phyloP scores from a whole-genome alignment of 1,139 yeast species.

The Protomyces gravidus region DNA sequence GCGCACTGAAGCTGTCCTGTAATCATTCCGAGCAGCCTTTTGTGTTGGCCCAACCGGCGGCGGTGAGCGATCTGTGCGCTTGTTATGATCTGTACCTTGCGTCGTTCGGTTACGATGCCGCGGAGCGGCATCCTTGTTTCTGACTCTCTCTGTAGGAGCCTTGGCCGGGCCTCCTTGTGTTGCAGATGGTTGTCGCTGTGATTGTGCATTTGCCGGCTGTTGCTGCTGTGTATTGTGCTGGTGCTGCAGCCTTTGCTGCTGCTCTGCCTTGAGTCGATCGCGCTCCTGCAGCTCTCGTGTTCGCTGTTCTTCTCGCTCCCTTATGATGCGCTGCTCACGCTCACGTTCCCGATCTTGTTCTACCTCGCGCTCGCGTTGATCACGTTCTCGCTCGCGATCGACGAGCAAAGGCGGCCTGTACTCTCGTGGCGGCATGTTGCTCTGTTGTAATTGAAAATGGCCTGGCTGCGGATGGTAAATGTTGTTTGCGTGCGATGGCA shows the following conservation, averaged over 20 bases:
- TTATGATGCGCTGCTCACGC: not conserved
- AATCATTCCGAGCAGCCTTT: not conserved
- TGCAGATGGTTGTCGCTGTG: not conserved
- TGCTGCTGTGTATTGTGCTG: not conserved
- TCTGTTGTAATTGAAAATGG: not conserved
- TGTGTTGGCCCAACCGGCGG: not conserved
- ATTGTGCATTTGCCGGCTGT: not conserved
- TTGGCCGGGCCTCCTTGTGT: not conserved
- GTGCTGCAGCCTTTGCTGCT: not conserved
- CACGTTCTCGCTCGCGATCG: not conserved
- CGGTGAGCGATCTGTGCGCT: not conserved
- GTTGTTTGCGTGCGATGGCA: not conserved
- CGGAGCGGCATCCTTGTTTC: not conserved
- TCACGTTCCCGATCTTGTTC: not conserved
- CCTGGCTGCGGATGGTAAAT: constrained; percentile 1
- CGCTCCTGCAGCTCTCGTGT: not conserved
- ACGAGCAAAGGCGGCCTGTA: not conserved
- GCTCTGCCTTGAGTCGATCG: not conserved
- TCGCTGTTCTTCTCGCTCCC: not conserved
- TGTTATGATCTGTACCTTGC: not conserved
- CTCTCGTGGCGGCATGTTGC: not conserved
- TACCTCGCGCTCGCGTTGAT: not conserved
- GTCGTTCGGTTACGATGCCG: not conserved
- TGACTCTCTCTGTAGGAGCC: not conserved
- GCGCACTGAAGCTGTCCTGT: not conserved